Evolutionary conservation across 441 rosid genomes (phyloP).

Genomic region (Gossypium aridum): DNA sequence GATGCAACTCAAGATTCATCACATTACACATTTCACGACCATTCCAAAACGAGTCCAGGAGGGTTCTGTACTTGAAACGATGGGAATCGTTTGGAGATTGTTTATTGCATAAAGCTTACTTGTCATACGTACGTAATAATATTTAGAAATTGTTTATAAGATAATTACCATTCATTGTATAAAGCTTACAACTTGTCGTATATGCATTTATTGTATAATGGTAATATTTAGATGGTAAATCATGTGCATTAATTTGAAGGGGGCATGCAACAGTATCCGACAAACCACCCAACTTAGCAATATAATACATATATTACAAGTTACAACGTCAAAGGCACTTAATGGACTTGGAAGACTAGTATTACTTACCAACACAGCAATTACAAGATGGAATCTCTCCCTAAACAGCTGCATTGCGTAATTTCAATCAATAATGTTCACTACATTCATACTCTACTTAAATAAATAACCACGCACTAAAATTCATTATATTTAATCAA

Average conservation of each 20-base stretch:
- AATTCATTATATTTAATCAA: neutral
- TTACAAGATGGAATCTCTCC: neutral
- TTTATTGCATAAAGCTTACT: neutral
- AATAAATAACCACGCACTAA: too few species aligned
- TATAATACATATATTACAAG: neutral
- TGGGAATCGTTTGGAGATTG: neutral
- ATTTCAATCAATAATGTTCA: neutral
- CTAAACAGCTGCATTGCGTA: neutral
- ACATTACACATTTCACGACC: too few species aligned
- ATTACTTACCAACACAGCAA: neutral
- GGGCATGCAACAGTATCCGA: neutral
- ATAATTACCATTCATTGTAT: neutral
- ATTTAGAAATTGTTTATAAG: neutral
- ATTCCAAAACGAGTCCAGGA: too few species aligned
- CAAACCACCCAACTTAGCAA: neutral
- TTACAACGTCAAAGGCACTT: too few species aligned
- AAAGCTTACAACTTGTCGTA: too few species aligned
- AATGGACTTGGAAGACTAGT: too few species aligned
- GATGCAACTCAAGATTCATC: too few species aligned
- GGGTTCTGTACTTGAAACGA: neutral
- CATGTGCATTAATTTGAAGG: neutral
- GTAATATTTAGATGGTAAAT: neutral
- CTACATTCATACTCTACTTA: neutral
- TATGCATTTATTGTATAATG: neutral
- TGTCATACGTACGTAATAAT: too few species aligned